These are phyloP conservation scores for Zizania palustris DNA, from an alignment of 202 grass and related monocot species.

Conservation along the genomic window DNA sequence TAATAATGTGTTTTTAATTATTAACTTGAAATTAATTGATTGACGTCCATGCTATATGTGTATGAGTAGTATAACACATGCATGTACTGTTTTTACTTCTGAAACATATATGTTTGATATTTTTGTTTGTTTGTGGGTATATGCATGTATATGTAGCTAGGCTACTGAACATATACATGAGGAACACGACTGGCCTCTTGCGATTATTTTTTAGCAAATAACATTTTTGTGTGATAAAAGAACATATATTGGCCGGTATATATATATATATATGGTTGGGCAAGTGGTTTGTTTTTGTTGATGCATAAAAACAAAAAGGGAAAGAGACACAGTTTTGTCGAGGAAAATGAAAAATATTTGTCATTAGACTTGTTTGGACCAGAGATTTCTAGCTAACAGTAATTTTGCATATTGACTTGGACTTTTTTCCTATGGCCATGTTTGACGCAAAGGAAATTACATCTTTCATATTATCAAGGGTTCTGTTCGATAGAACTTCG, in stretches of 20 bases:
- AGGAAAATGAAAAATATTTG: background rate
- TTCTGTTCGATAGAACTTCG: too few species aligned
- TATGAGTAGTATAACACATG: too few species aligned
- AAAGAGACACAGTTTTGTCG: background rate
- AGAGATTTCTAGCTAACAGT: too few species aligned
- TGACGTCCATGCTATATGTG: too few species aligned
- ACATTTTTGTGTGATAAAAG: constrained; percentile 7
- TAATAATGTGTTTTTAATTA: too few species aligned
- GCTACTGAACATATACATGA: background rate
- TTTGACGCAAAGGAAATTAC: background rate
- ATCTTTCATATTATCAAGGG: background rate
- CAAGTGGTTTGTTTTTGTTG: background rate
- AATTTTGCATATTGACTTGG: too few species aligned
- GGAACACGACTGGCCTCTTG: background rate
- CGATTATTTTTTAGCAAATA: background rate
- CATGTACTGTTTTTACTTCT: background rate
- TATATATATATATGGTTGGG: background rate
- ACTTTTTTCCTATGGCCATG: background rate
- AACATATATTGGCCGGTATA: constrained; percentile 6
- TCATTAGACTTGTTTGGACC: too few species aligned
- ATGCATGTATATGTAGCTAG: too few species aligned
- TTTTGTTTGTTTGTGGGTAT: background rate
- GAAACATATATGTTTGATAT: background rate
- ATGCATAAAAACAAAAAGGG: constrained; percentile 17
- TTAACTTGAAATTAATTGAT: too few species aligned